Evolutionary conservation across 2,329 filamentous ascomycete genomes (phyloP).

Genomic region (Aureobasidium musti): DNA sequence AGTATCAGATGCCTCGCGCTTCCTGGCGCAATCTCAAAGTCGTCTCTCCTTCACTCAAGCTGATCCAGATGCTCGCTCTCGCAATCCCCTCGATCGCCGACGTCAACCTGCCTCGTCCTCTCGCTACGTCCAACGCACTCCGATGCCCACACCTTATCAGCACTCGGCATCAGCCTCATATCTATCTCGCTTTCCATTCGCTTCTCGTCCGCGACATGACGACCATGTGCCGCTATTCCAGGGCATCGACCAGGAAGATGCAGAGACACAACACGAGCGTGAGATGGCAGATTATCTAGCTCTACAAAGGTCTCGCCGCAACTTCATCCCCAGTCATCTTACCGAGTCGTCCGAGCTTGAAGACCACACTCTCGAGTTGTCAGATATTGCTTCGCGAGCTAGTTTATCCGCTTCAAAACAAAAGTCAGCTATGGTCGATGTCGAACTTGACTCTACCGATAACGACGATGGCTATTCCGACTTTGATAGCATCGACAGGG

Average conservation of each 20-base stretch:
- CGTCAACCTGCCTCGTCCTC: slow-evolving; percentile 47
- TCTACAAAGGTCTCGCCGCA: slow-evolving; percentile 81
- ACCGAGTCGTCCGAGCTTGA: slow-evolving; percentile 85
- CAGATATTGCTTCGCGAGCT: background rate
- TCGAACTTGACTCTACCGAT: slow-evolving; percentile 72
- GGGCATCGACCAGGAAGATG: slow-evolving; percentile 89
- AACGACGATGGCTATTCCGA: slow-evolving; percentile 49
- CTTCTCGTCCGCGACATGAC: slow-evolving; percentile 68
- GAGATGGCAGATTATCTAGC: slow-evolving; percentile 95
- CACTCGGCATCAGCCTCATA: slow-evolving; percentile 64
- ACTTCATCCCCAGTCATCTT: slow-evolving; percentile 80
- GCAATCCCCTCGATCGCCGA: slow-evolving; percentile 52
- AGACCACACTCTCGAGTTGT: slow-evolving; percentile 54
- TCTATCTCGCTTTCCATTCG: slow-evolving; percentile 74
- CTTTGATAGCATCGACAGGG: slow-evolving; percentile 40
- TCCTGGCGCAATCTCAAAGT: slow-evolving; percentile 94
- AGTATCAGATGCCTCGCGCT: slow-evolving; percentile 82
- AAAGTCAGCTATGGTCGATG: slow-evolving; percentile 74
- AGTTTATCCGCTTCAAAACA: slow-evolving; percentile 50
- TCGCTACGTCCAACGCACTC: slow-evolving; percentile 53
- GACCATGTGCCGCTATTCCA: slow-evolving; percentile 89
- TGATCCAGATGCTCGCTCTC: slow-evolving; percentile 45
- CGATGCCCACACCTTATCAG: slow-evolving; percentile 76
- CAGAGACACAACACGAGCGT: slow-evolving; percentile 84
- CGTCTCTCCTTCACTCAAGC: slow-evolving; percentile 70